A percentile compares a stretch with the other conserved stretches of the same genome.
Conservation (phyloP, 768 basidiomycete genomes). For the Cubamyces lactineus region DNA sequence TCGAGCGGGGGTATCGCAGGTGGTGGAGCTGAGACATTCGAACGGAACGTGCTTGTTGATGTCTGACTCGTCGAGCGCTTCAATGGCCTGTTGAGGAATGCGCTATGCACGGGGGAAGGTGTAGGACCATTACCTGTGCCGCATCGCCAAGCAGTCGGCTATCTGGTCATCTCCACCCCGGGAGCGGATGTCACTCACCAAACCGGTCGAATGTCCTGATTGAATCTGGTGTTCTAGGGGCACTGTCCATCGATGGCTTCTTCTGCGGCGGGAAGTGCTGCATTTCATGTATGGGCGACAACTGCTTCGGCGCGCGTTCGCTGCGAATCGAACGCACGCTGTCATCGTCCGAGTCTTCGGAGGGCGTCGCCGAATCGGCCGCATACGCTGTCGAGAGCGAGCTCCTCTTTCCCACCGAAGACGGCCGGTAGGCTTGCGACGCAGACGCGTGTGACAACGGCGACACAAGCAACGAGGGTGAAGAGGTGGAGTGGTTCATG, state of each 20-base stretch:
- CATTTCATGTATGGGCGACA: slow-evolving; percentile 70
- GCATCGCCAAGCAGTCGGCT: not conserved
- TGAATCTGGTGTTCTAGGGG: slow-evolving; percentile 36
- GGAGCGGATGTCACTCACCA: slow-evolving; percentile 22
- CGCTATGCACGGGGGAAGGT: slow-evolving; percentile 40
- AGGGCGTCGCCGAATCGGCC: slow-evolving; percentile 10
- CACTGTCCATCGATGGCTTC: slow-evolving; percentile 33
- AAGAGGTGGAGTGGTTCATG: slow-evolving; percentile 22
- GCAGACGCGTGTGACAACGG: slow-evolving; percentile 11
- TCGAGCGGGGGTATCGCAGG: slow-evolving; percentile 65
- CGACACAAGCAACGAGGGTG: slow-evolving; percentile 21
- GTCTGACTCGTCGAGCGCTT: slow-evolving; percentile 68
- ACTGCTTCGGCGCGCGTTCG: slow-evolving; percentile 45
- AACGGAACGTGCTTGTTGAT: slow-evolving; percentile 61
- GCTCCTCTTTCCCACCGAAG: slow-evolving; percentile 22
- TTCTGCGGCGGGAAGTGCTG: slow-evolving; percentile 58
- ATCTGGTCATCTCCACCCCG: slow-evolving; percentile 11
- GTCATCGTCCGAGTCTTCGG: slow-evolving; percentile 24
- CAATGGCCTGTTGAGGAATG: slow-evolving; percentile 65
- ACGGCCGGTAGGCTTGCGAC: slow-evolving; percentile 7
- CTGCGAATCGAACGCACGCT: slow-evolving; percentile 32
- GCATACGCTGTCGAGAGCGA: slow-evolving; percentile 19
- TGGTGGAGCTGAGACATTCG: slow-evolving; percentile 41
- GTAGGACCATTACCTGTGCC: slow-evolving; percentile 2
- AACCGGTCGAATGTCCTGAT: slow-evolving; percentile 31